A percentile compares a stretch with the other conserved stretches of the same genome.
Evolutionary conservation across 129 eudicot genomes (phyloP).

Genomic region (Chrysanthemum makinoi): DNA sequence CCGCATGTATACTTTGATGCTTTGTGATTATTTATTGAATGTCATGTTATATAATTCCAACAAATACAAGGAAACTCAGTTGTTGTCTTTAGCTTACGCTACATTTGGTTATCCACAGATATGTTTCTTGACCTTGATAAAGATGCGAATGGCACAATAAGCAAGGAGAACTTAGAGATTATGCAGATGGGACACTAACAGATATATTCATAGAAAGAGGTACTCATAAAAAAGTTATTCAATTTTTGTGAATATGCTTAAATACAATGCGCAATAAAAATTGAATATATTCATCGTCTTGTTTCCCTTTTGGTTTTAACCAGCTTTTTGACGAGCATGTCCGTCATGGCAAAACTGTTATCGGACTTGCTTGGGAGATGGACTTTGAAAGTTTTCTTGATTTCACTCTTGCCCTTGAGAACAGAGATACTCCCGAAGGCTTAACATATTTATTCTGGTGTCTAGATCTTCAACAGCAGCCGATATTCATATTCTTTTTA

Average conservation of each 20-base stretch:
- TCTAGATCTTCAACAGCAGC: conserved; percentile 80
- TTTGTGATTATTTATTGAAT: too few relatives aligned
- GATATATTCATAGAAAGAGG: conserved; percentile 94
- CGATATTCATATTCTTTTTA: conserved; percentile 83
- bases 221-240: conserved; percentile 1
- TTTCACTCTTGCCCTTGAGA: conserved; percentile 85
- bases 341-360: conserved; percentile 83
- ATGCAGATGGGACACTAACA: conserved; percentile 87
- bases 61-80: neutral
- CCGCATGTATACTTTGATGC: too few relatives aligned
- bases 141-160: conserved; percentile 78
- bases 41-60: too few relatives aligned
- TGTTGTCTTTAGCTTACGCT: conserved; percentile 10
- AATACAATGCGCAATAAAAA: too few relatives aligned
- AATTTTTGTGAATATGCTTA: too few relatives aligned
- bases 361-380: conserved; percentile 85
- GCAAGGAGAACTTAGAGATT: conserved; percentile 83
- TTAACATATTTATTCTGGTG: conserved; percentile 75
- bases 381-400: conserved; percentile 88
- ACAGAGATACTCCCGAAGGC: conserved; percentile 92
- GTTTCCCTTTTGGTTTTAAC: neutral
- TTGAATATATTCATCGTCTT: neutral
- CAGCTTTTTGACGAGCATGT: conserved; percentile 91
- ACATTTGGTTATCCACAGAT: conserved; percentile 43
- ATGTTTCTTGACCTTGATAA: conserved; percentile 89